phyloP scores from a whole-genome alignment of 371 early-diverging fungal genomes.

The Syncephalastrum monosporum region DNA sequence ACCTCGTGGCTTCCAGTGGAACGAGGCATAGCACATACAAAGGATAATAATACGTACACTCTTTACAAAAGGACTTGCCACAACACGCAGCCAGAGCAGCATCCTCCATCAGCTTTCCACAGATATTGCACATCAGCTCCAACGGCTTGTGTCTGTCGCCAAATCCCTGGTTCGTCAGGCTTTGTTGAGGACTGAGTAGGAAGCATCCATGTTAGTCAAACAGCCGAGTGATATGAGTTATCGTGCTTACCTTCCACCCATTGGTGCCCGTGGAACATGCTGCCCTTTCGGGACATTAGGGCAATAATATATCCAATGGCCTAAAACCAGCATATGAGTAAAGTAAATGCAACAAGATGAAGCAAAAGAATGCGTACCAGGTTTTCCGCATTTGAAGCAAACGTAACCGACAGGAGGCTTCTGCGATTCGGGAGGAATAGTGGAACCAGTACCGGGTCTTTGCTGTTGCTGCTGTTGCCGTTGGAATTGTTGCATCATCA shows the following conservation, averaged over 20 bases:
- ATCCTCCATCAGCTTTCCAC: slow-evolving; percentile 73
- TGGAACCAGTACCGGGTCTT: slow-evolving; percentile 25
- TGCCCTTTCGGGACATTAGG: slow-evolving; percentile 52
- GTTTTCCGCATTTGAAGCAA: slow-evolving; percentile 51
- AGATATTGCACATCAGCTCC: slow-evolving; percentile 74
- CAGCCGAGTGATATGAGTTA: neutral
- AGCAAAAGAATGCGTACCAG: slow-evolving; percentile 23
- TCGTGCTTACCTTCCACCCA: slow-evolving; percentile 25
- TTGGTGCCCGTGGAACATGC: slow-evolving; percentile 37
- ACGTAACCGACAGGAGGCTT: slow-evolving; percentile 50
- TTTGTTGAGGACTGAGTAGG: neutral
- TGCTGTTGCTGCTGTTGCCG: slow-evolving; percentile 36
- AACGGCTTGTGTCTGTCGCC: slow-evolving; percentile 30
- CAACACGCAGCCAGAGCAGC: slow-evolving; percentile 88
- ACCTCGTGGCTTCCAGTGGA: no score
- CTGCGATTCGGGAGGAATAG: slow-evolving; percentile 47
- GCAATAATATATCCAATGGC: slow-evolving; percentile 58
- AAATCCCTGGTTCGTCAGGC: neutral
- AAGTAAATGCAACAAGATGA: neutral
- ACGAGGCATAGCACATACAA: neutral
- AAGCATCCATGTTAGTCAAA: neutral
- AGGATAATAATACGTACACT: slow-evolving; percentile 55
- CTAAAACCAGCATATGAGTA: slow-evolving; percentile 6
- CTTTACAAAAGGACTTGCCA: slow-evolving; percentile 83
- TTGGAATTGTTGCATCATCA: slow-evolving; percentile 40